phyloP scores from a whole-genome alignment of 208 protist species.

The Acanthamoeba lugdunensis region DNA sequence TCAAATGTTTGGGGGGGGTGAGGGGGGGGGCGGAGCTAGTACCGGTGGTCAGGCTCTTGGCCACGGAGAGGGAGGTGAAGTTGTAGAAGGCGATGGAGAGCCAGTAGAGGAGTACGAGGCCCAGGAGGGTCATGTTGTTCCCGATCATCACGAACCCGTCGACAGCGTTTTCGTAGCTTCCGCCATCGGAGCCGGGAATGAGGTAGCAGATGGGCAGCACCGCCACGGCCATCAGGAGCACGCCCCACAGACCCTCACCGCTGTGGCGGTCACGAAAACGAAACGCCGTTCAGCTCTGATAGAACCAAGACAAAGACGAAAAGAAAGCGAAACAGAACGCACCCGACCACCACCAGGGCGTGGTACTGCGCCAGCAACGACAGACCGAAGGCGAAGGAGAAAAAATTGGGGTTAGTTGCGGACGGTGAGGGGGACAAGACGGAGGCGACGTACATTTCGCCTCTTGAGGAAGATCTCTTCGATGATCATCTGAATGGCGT shows the following conservation, averaged over 20 bases:
- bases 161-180: constrained; percentile 65
- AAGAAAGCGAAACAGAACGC: neutral
- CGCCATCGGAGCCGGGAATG: constrained; percentile 46
- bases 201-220: constrained; percentile 50
- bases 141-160: constrained; percentile 64
- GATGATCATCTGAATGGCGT: constrained; percentile 61
- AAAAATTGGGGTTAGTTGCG: neutral
- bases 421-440: neutral
- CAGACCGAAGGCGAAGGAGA: neutral
- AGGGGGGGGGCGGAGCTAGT: neutral
- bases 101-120: neutral
- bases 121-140: constrained; percentile 30
- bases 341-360: constrained; percentile 39
- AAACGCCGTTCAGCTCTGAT: neutral
- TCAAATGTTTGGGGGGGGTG: neutral
- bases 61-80: constrained; percentile 34
- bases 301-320: neutral
- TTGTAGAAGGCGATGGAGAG: constrained; percentile 72
- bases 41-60: constrained; percentile 64
- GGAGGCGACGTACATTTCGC: neutral
- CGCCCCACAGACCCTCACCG: constrained; percentile 57
- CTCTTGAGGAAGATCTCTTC: constrained; percentile 65
- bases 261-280: neutral
- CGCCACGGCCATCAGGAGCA: constrained; percentile 52
- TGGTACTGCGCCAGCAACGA: constrained; percentile 19